phyloP scores from a whole-genome alignment of 2,329 filamentous ascomycete species.

The Fusarium heterosporum region DNA sequence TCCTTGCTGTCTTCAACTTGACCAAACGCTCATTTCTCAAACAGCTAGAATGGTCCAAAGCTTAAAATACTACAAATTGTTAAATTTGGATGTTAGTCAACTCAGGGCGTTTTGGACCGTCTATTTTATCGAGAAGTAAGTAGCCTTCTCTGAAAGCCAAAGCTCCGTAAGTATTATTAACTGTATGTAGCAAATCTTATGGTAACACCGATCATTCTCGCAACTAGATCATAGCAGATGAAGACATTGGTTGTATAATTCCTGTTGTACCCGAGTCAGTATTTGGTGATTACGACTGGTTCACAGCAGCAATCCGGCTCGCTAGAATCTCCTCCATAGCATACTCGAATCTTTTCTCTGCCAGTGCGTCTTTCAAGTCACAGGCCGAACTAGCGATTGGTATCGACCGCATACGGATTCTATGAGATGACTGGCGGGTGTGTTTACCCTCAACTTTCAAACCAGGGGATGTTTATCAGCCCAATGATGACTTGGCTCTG shows the following conservation, averaged over 20 bases:
- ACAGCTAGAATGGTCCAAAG: too few relatives aligned
- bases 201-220: too few relatives aligned
- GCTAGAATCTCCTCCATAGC: conserved; percentile 49
- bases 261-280: conserved; percentile 49
- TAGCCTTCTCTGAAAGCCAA: neutral
- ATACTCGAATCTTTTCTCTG: too few relatives aligned
- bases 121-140: conserved; percentile 53
- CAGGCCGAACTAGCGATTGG: conserved; percentile 35
- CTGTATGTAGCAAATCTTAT: too few relatives aligned
- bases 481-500: neutral
- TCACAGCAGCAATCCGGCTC: conserved; percentile 48
- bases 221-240: neutral
- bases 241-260: conserved; percentile 53
- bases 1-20: too few relatives aligned
- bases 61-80: too few relatives aligned
- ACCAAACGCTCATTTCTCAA: too few relatives aligned
- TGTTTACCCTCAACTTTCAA: neutral
- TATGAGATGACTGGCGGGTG: neutral
- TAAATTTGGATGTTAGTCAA: conserved; percentile 17
- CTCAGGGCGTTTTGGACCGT: conserved; percentile 55
- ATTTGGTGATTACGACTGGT: conserved; percentile 52
- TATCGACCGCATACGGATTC: neutral
- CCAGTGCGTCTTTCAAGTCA: conserved; percentile 26
- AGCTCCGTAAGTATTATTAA: neutral
- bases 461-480: neutral